A percentile compares a stretch with the other conserved stretches of the same genome.
phyloP scores from a whole-genome alignment of 2,329 filamentous ascomycete genomes.

The Colletotrichum noveboracense region DNA sequence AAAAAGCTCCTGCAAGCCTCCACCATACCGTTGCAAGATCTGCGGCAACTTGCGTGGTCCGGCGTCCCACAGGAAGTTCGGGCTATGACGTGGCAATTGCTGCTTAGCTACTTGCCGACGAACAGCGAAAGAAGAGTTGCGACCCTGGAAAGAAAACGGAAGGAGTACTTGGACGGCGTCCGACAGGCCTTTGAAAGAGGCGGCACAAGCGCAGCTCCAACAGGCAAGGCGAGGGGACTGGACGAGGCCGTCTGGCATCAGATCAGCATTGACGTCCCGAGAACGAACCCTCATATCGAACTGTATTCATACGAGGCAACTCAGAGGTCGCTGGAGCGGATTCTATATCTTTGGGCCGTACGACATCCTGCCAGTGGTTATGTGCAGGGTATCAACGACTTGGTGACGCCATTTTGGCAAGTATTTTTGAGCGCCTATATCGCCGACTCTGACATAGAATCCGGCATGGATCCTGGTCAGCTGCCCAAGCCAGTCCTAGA shows the following conservation, averaged over 20 bases:
- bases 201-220: constrained; percentile 26
- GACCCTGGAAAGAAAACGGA: constrained; percentile 91
- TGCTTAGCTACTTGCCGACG: constrained; percentile 95
- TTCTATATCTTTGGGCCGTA: constrained; percentile 97
- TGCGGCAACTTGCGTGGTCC: constrained; percentile 89
- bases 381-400: constrained; percentile 97
- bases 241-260: constrained; percentile 99
- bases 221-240: constrained; percentile 67
- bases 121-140: constrained; percentile 91
- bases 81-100: constrained; percentile 97
- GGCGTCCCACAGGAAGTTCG: constrained; percentile 94
- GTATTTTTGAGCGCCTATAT: constrained; percentile 96
- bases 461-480: constrained; percentile 96
- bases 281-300: constrained; percentile 94
- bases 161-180: constrained; percentile 95
- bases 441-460: constrained; percentile 89
- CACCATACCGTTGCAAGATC: constrained; percentile 82
- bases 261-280: constrained; percentile 96
- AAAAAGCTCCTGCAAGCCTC: constrained; percentile 94
- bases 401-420: constrained; percentile 98
- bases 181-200: constrained; percentile 73
- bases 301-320: constrained; percentile 96
- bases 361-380: constrained; percentile 97
- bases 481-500: constrained; percentile 89
- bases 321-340: constrained; percentile 90